These are phyloP conservation scores for Ambrosia artemisiifolia DNA, from an alignment of 129 eudicot genomes.

Conservation along the genomic window DNA sequence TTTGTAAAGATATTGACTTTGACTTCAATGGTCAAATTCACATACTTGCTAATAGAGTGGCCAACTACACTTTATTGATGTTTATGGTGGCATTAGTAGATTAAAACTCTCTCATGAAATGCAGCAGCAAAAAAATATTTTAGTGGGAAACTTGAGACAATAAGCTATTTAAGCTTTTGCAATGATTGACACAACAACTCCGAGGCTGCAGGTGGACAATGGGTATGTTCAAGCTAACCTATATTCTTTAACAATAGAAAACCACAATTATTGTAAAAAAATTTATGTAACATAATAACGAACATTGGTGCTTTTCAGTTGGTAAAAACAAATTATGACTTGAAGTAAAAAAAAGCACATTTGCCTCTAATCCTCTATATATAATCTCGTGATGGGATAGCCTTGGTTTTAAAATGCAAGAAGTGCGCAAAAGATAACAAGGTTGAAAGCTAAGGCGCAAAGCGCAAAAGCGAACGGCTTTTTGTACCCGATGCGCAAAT, in stretches of 20 bases:
- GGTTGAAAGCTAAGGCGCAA: no score
- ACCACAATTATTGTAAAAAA: neutral
- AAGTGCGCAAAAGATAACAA: no score
- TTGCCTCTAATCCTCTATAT: neutral
- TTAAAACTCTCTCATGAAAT: constrained; percentile 8
- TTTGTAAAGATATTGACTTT: no score
- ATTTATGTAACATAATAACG: neutral
- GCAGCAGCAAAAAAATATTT: constrained; percentile 46
- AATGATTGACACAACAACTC: constrained; percentile 93
- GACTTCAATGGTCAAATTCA: no score
- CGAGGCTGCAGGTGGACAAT: constrained; percentile 90
- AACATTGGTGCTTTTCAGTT: neutral
- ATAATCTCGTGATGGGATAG: neutral
- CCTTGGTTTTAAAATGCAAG: neutral
- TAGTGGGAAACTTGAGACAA: constrained; percentile 48
- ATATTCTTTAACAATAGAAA: constrained; percentile 1
- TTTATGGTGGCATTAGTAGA: neutral
- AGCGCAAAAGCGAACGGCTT: no score
- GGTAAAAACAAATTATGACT: neutral
- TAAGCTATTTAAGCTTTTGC: constrained; percentile 52
- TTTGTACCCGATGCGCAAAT: no score
- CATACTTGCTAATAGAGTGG: no score
- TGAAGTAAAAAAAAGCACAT: neutral
- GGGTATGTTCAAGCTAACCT: constrained; percentile 57
- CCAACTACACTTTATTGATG: no score